phyloP scores from a whole-genome alignment of 306 rosid species.

The Mimosa pudica region DNA sequence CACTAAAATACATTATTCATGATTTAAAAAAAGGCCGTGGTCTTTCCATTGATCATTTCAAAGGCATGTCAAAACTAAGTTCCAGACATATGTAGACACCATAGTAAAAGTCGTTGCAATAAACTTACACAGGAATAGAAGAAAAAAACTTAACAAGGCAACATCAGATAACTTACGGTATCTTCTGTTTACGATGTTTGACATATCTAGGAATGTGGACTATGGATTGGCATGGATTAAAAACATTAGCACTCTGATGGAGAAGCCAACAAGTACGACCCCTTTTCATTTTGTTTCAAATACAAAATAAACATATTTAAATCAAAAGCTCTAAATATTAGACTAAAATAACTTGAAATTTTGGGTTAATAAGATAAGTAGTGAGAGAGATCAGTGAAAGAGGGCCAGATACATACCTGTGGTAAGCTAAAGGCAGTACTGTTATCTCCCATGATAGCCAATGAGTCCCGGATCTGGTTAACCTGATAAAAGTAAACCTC shows the following conservation, averaged over 20 bases:
- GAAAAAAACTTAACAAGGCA: slow-evolving; percentile 16
- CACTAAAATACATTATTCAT: too few relatives aligned
- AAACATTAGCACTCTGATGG: not conserved
- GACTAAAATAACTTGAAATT: slow-evolving; percentile 11
- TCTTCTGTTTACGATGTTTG: slow-evolving; percentile 15
- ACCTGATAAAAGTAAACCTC: slow-evolving; percentile 60
- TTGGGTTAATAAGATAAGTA: slow-evolving; percentile 4
- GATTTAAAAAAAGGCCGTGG: not conserved
- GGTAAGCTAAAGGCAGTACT: slow-evolving; percentile 97
- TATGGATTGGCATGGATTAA: slow-evolving; percentile 2
- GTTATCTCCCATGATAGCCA: slow-evolving; percentile 95
- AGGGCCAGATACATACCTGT: slow-evolving; percentile 60
- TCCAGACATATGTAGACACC: not conserved
- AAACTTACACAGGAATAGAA: slow-evolving; percentile 9
- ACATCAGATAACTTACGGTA: slow-evolving; percentile 7
- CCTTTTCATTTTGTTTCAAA: slow-evolving; percentile 29
- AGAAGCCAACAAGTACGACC: slow-evolving; percentile 8
- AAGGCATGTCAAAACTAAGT: not conserved
- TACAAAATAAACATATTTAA: slow-evolving; percentile 25
- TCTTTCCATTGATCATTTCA: not conserved
- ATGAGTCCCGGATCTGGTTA: slow-evolving; percentile 91
- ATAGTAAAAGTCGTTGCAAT: not conserved
- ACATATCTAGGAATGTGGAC: slow-evolving; percentile 3
- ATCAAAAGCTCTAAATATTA: slow-evolving; percentile 19
- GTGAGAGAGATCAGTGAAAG: slow-evolving; percentile 18